These are phyloP conservation scores for Salix brachista DNA, from an alignment of 345 rosid species.

Conservation along the genomic window DNA sequence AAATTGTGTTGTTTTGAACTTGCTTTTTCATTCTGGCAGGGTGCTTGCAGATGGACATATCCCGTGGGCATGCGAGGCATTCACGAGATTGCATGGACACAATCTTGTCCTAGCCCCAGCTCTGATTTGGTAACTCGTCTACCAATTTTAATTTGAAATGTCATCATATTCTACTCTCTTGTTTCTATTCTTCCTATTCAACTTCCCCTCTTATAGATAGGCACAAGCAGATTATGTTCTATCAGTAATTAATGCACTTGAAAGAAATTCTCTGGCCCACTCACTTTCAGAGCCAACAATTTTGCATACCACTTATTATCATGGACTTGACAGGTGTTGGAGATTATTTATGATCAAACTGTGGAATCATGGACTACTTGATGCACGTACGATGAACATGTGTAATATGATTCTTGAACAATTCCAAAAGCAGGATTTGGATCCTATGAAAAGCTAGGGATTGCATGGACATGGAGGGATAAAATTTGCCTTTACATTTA, in stretches of 20 bases:
- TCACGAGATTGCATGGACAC: conserved; percentile 71
- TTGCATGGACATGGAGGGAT: not conserved
- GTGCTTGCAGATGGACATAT: conserved; percentile 97
- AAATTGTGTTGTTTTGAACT: not conserved
- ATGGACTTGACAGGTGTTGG: conserved; percentile 63
- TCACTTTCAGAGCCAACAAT: not conserved
- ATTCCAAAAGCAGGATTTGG: conserved; percentile 33
- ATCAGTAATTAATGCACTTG: not conserved
- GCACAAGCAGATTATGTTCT: not conserved
- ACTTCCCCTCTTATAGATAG: not conserved
- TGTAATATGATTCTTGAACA: conserved; percentile 57
- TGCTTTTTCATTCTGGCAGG: conserved; percentile 35
- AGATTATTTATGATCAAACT: conserved; percentile 68
- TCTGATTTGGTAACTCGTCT: conserved; percentile 54
- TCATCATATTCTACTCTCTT: not conserved
- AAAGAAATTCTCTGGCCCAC: not conserved
- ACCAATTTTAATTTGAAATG: not conserved
- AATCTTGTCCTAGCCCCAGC: conserved; percentile 63
- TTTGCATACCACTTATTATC: not conserved
- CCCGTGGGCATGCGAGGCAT: conserved; percentile 99
- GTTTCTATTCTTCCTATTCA: not conserved
- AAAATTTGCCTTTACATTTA: not conserved
- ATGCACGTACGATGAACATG: conserved; percentile 58
- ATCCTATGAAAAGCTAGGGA: conserved; percentile 29
- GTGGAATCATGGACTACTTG: conserved; percentile 78